These are phyloP conservation scores for Cucumis melo DNA, from an alignment of 306 rosid genomes.

Conservation along the genomic window DNA sequence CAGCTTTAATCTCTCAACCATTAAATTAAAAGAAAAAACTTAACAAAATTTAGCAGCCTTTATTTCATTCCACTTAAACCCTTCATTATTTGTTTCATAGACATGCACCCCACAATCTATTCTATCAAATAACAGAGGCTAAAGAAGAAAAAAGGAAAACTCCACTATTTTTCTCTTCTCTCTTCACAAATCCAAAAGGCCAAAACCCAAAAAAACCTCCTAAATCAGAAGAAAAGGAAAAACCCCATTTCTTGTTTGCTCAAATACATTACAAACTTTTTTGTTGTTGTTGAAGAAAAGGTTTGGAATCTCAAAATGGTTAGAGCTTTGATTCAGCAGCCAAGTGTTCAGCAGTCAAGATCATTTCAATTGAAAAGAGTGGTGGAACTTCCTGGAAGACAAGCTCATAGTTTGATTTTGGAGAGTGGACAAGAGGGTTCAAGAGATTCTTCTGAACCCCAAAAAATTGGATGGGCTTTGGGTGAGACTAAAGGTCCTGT, in stretches of 20 bases:
- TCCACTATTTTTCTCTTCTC: not conserved
- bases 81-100: slow-evolving; percentile 16
- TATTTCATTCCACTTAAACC: not conserved
- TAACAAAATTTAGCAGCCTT: slow-evolving; percentile 9
- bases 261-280: not conserved
- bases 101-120: slow-evolving; percentile 21
- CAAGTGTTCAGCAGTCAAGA: slow-evolving; percentile 40
- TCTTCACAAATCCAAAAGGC: not conserved
- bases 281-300: not conserved
- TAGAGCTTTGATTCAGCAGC: slow-evolving; percentile 33
- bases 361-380: slow-evolving; percentile 60
- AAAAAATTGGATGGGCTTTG: slow-evolving; percentile 10
- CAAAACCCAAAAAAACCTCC: not conserved
- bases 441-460: slow-evolving; percentile 7
- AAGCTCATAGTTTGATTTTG: slow-evolving; percentile 31
- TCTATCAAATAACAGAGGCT: not conserved
- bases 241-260: not conserved
- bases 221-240: not conserved
- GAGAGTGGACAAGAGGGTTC: slow-evolving; percentile 30
- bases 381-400: slow-evolving; percentile 51
- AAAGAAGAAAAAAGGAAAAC: not conserved
- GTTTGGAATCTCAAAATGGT: slow-evolving; percentile 34
- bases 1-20: slow-evolving; percentile 24
- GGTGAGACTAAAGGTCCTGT: slow-evolving; percentile 8
- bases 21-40: slow-evolving; percentile 19